phyloP scores from a whole-genome alignment of 345 rosid species.

The Eucalyptus sp. region DNA sequence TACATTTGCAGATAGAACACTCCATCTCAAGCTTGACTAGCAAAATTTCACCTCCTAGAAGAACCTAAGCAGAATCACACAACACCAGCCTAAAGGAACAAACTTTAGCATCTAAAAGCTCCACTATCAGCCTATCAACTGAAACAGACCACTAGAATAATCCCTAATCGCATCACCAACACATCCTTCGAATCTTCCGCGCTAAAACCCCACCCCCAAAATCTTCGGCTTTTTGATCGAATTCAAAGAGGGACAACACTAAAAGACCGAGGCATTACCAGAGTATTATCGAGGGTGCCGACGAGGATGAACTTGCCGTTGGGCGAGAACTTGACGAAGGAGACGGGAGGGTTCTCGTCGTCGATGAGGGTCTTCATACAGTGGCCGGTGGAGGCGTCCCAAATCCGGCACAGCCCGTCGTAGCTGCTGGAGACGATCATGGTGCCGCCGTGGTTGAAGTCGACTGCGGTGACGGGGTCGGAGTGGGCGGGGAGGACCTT shows the following conservation, averaged over 20 bases:
- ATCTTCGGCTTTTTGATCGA: background rate
- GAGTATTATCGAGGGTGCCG: conserved; percentile 74
- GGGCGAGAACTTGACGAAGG: conserved; percentile 79
- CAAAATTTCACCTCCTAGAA: background rate
- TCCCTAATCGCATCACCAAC: background rate
- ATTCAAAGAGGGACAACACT: background rate
- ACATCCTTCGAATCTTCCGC: background rate
- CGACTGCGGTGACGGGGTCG: conserved; percentile 85
- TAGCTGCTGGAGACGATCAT: conserved; percentile 84
- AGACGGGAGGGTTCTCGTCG: conserved; percentile 92
- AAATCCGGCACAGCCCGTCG: conserved; percentile 82
- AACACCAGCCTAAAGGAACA: background rate
- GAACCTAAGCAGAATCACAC: background rate
- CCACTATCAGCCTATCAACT: background rate
- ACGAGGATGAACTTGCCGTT: conserved; percentile 92
- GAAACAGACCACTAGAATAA: background rate
- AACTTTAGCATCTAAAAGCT: background rate
- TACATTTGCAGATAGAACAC: background rate
- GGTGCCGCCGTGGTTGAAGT: conserved; percentile 75
- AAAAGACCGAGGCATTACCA: conserved; percentile 27
- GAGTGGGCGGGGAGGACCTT: conserved; percentile 93
- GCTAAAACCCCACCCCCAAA: background rate
- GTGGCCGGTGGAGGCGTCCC: conserved; percentile 89
- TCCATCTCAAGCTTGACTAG: background rate
- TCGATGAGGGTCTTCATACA: conserved; percentile 80